phyloP scores from a whole-genome alignment of 345 rosid species.

The Cardamine chenopodiifolia region DNA sequence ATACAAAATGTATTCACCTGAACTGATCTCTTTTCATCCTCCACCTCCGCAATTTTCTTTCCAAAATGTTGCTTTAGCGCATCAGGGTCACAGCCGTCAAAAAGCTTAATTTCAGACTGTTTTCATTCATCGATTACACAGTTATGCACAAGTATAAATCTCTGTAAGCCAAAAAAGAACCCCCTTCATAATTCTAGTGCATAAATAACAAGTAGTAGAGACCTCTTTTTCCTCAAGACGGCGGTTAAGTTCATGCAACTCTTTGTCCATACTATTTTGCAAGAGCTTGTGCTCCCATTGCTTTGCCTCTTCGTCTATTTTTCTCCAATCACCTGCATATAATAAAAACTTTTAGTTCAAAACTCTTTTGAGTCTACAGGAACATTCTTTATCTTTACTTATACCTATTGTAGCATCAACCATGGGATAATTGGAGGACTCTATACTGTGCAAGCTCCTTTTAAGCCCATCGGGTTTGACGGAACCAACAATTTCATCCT shows the following conservation, averaged over 20 bases:
- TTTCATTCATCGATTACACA: not conserved
- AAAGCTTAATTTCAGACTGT: conserved; percentile 94
- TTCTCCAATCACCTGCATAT: conserved; percentile 66
- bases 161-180: conserved; percentile 8
- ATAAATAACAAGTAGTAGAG: conserved; percentile 24
- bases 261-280: conserved; percentile 92
- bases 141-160: conserved; percentile 11
- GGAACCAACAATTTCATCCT: conserved; percentile 75
- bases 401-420: conserved; percentile 71
- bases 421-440: conserved; percentile 79
- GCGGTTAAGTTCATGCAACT: conserved; percentile 82
- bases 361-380: not conserved
- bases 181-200: not conserved
- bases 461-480: conserved; percentile 81
- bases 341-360: no score
- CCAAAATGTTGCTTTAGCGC: conserved; percentile 95
- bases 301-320: conserved; percentile 85
- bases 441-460: conserved; percentile 82
- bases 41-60: conserved; percentile 86
- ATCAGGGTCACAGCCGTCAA: conserved; percentile 70
- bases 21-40: conserved; percentile 85
- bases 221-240: conserved; percentile 99
- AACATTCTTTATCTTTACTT: conserved; percentile 3
- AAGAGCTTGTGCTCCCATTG: conserved; percentile 98
- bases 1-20: conserved; percentile 56